Evolutionary conservation across 2,329 filamentous ascomycete genomes (phyloP).

Genomic region (Paecilomyces variotii): DNA sequence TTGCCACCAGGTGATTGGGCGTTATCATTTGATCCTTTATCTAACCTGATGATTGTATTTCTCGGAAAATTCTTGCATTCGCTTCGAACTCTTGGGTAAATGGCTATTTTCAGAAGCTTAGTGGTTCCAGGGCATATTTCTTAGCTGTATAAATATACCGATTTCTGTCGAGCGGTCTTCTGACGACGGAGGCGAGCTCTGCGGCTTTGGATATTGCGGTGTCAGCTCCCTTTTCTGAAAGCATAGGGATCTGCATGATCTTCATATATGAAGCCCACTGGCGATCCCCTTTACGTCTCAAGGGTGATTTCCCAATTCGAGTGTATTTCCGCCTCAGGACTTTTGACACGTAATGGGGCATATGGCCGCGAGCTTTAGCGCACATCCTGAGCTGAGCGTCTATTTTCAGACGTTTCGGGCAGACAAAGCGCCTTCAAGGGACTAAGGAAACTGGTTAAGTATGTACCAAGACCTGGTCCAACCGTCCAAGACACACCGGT

Average conservation of each 20-base stretch:
- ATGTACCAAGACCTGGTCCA: background rate
- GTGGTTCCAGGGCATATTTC: background rate
- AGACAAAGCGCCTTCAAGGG: background rate
- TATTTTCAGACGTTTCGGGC: background rate
- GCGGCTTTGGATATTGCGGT: background rate
- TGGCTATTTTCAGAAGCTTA: background rate
- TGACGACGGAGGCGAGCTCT: background rate
- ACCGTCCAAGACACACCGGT: background rate
- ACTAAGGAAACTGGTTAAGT: background rate
- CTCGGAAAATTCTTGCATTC: background rate
- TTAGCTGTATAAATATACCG: background rate
- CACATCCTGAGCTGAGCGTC: background rate
- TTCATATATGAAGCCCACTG: background rate
- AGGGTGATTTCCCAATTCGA: background rate
- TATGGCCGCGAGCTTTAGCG: background rate
- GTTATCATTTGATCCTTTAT: constrained; percentile 3
- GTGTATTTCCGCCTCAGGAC: background rate
- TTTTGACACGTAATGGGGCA: background rate
- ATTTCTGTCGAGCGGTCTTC: background rate
- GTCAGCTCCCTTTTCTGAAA: background rate
- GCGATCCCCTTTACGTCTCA: background rate
- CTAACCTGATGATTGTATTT: background rate
- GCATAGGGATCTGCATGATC: background rate
- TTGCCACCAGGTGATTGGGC: constrained; percentile 4
- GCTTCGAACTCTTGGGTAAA: background rate